Evolutionary conservation across 164 flowering plant genomes (phyloP).

Genomic region (Macadamia tetraphylla): DNA sequence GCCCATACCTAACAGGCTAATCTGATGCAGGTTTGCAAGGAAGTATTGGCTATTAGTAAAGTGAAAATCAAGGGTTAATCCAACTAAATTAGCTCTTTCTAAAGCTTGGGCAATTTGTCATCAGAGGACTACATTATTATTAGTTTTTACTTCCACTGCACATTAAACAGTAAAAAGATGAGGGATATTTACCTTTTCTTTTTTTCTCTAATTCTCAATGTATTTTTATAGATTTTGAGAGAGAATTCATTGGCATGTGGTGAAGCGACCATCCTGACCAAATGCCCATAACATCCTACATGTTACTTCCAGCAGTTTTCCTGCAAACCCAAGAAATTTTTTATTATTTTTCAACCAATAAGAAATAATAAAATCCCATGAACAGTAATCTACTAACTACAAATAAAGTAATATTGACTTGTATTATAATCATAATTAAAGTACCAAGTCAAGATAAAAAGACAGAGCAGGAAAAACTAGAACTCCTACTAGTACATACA

Average conservation of each 20-base stretch:
- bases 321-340: conserved; percentile 28
- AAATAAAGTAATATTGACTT: no score
- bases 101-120: neutral
- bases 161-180: neutral
- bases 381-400: neutral
- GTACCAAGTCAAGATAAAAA: no score
- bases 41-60: no score
- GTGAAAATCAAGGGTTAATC: neutral
- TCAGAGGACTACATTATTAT: neutral
- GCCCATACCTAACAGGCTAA: no score
- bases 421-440: no score
- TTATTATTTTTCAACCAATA: neutral
- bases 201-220: neutral
- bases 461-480: neutral
- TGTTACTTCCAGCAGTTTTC: conserved; percentile 66
- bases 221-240: neutral
- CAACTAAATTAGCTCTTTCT: neutral
- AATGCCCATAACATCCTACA: conserved; percentile 57
- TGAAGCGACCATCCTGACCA: conserved; percentile 54
- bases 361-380: neutral
- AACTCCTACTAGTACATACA: neutral
- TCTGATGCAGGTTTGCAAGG: no score
- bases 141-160: no score
- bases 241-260: conserved; percentile 44
- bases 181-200: neutral